phyloP scores from a whole-genome alignment of 805 yeast species.

The Candida krabiensis region DNA sequence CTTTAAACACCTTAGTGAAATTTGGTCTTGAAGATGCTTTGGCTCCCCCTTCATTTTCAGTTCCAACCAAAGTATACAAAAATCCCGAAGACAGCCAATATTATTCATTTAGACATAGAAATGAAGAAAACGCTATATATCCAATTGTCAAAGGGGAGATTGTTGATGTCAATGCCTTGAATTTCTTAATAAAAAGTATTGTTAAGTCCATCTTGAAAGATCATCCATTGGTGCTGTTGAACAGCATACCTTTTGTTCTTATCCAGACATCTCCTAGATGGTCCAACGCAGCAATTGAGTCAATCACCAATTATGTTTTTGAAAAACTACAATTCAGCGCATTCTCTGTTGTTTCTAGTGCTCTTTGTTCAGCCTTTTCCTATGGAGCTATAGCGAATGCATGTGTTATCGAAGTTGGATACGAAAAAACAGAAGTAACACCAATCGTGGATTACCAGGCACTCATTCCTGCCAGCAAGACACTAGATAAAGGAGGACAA shows the following conservation, averaged over 20 bases:
- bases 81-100: slow-evolving; percentile 21
- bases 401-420: slow-evolving; percentile 79
- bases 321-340: slow-evolving; percentile 73
- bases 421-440: slow-evolving; percentile 68
- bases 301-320: slow-evolving; percentile 70
- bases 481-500: slow-evolving; percentile 56
- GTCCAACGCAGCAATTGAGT: slow-evolving; percentile 68
- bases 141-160: slow-evolving; percentile 71
- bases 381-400: slow-evolving; percentile 64
- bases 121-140: slow-evolving; percentile 43
- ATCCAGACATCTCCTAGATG: slow-evolving; percentile 63
- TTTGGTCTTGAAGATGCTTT: slow-evolving; percentile 78
- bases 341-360: slow-evolving; percentile 64
- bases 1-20: slow-evolving; percentile 69
- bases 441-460: slow-evolving; percentile 78
- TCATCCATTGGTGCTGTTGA: slow-evolving; percentile 27
- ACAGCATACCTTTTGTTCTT: slow-evolving; percentile 64
- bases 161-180: slow-evolving; percentile 66
- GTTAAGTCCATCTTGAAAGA: slow-evolving; percentile 48
- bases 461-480: slow-evolving; percentile 47
- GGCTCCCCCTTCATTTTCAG: slow-evolving; percentile 69
- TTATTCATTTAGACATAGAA: slow-evolving; percentile 41
- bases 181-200: slow-evolving; percentile 54
- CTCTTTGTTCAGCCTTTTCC: slow-evolving; percentile 74
- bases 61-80: slow-evolving; percentile 70